phyloP scores from a whole-genome alignment of 495 filamentous ascomycete species.

The Penicillium nucicola region DNA sequence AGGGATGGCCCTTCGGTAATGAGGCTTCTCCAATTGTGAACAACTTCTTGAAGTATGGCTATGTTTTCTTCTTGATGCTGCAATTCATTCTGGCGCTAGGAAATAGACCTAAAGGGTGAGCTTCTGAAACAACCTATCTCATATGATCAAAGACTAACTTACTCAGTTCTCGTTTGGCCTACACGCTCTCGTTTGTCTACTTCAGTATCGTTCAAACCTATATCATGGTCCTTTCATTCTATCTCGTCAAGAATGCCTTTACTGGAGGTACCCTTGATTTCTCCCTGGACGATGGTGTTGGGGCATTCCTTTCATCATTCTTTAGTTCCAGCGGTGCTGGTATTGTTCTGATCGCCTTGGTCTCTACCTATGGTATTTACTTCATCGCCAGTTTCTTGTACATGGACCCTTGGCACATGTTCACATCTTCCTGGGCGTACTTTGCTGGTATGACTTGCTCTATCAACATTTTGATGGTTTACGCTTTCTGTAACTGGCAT shows the following conservation, averaged over 20 bases:
- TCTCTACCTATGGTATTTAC: constrained; percentile 94
- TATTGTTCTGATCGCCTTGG: constrained; percentile 87
- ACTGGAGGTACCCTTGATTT: constrained; percentile 51
- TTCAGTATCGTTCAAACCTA: constrained; percentile 88
- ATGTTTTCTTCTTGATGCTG: constrained; percentile 83
- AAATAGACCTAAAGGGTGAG: constrained; percentile 86
- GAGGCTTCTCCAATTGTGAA: constrained; percentile 85
- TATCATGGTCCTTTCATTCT: constrained; percentile 80
- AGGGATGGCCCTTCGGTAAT: constrained; percentile 74
- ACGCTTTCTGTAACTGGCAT: constrained; percentile 99
- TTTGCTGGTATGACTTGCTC: constrained; percentile 91
- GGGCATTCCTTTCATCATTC: constrained; percentile 64
- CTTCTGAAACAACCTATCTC: not conserved
- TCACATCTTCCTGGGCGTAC: constrained; percentile 93
- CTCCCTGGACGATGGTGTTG: constrained; percentile 45
- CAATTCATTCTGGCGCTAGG: constrained; percentile 96
- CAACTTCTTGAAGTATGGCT: constrained; percentile 85
- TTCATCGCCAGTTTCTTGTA: constrained; percentile 94
- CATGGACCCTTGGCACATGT: constrained; percentile 99
- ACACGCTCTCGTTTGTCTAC: constrained; percentile 83
- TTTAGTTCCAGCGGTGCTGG: constrained; percentile 68
- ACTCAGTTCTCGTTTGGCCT: constrained; percentile 60
- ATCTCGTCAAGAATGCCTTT: constrained; percentile 82
- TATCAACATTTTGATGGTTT: constrained; percentile 98
- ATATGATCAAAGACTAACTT: not conserved